A percentile compares a stretch with the other conserved stretches of the same genome.
Conservation (phyloP, 2,329 filamentous ascomycete genomes). For the Diaporthe citriasiana region DNA sequence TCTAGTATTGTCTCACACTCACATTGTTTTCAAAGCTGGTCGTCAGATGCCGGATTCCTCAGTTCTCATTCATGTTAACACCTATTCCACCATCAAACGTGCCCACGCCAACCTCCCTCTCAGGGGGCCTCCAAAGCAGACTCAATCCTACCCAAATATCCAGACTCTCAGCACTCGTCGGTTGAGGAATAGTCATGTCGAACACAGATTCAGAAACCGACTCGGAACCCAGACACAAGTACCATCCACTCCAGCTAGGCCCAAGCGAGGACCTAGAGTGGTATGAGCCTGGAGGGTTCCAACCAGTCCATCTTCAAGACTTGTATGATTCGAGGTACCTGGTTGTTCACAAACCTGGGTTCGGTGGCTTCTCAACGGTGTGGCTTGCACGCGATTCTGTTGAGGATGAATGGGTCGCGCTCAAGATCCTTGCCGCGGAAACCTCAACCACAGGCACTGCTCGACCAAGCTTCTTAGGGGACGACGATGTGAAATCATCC, state of each 20-base stretch:
- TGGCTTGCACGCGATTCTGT: constrained; percentile 51
- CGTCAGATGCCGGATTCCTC: too few species aligned
- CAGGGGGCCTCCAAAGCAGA: too few species aligned
- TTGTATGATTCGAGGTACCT: constrained; percentile 54
- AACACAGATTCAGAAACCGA: not conserved
- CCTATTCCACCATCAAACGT: too few species aligned
- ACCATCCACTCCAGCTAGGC: constrained; percentile 14
- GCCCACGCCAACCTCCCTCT: too few species aligned
- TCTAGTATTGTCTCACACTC: too few species aligned
- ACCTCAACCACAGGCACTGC: constrained; percentile 32
- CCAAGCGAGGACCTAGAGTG: constrained; percentile 28
- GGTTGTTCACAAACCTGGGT: constrained; percentile 56
- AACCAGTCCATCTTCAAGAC: constrained; percentile 55
- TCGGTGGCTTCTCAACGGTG: constrained; percentile 49
- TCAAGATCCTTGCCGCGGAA: constrained; percentile 42
- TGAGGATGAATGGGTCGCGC: constrained; percentile 38
- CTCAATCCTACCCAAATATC: not conserved
- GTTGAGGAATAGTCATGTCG: not conserved
- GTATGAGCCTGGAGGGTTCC: constrained; percentile 54
- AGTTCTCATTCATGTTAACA: too few species aligned
- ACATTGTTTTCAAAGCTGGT: too few species aligned
- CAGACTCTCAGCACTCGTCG: not conserved
- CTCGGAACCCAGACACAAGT: not conserved
- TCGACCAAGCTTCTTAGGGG: constrained; percentile 4
- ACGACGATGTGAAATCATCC: constrained; percentile 37